Evolutionary conservation across 2,329 filamentous ascomycete species (phyloP), one percentile per base, ranked within the genome.

Genomic region (Pseudonectria foliicola): DNA sequence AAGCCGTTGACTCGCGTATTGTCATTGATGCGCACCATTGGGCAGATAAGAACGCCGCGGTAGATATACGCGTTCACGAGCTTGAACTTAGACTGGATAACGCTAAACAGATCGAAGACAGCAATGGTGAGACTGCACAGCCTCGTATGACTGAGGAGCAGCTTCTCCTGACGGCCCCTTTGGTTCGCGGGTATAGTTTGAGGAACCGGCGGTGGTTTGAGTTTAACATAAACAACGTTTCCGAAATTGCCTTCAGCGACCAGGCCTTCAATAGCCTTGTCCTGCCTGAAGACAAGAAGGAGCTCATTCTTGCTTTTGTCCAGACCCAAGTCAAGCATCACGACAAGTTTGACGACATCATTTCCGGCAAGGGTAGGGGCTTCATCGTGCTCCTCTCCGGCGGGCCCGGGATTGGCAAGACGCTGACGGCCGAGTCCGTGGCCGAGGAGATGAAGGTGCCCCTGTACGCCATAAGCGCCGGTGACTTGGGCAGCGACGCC

Each of bases 401-500:
- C 10, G 62, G 59, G 0, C 68, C 70, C 0, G 70, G 70, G 24
- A 64, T 68, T 6, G 70, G 70, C 15, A 71, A 71, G 57, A 72
- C 68, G 1, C 53, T 66, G 27, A 71, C 68, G 2, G 67, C 67
- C 7, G 66, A 68, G 52, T 60, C 63, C 2, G 66, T 75, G 3
- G 68, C 71, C 1, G 70, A 74, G 54, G 57, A 63, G 44, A 64
- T 67, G 41, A 57, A 59, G 29, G 62, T 64, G 26, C 73, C 70
- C 2, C 58, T 75, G 6, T 72, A 73, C 47, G 63, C 61, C 15
- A 61, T 75, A 31, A 65, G 63, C 40, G 81, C 81, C 0, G 83
- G 83, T 21, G 83, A 88, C 52, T 69, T 89, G 0, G 83, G 84
- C 18, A 77, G 77, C 2, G 73, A 80, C 35, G 72, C 79, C 0